phyloP scores from a whole-genome alignment of 306 rosid species.

The Prunus salicina region DNA sequence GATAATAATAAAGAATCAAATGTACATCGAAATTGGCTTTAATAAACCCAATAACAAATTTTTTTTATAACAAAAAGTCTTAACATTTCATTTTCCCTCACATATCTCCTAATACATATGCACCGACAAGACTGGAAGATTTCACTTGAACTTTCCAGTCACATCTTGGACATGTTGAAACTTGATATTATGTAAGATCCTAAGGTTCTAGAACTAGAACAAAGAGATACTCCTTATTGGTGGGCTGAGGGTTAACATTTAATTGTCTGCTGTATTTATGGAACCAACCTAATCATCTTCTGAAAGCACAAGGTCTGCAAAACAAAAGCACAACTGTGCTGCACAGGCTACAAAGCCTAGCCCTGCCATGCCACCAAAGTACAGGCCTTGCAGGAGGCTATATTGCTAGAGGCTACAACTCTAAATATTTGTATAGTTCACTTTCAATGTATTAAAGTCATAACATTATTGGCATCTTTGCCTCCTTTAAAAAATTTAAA shows the following conservation, averaged over 20 bases:
- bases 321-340: background rate
- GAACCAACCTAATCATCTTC: background rate
- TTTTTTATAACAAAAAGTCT: background rate
- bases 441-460: constrained; percentile 12
- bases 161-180: background rate
- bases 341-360: too few relatives aligned
- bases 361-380: background rate
- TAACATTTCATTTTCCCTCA: background rate
- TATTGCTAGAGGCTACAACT: background rate
- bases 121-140: background rate
- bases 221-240: background rate
- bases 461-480: background rate
- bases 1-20: background rate
- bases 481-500: too few relatives aligned
- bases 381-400: too few relatives aligned
- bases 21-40: background rate
- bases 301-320: background rate
- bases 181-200: too few relatives aligned
- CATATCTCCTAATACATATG: background rate
- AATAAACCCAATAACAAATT: background rate
- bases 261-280: background rate
- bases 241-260: background rate
- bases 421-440: background rate
- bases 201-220: background rate
- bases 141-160: background rate